Conservation (phyloP, 495 filamentous ascomycete species). For the Pseudevernia furfuracea region DNA sequence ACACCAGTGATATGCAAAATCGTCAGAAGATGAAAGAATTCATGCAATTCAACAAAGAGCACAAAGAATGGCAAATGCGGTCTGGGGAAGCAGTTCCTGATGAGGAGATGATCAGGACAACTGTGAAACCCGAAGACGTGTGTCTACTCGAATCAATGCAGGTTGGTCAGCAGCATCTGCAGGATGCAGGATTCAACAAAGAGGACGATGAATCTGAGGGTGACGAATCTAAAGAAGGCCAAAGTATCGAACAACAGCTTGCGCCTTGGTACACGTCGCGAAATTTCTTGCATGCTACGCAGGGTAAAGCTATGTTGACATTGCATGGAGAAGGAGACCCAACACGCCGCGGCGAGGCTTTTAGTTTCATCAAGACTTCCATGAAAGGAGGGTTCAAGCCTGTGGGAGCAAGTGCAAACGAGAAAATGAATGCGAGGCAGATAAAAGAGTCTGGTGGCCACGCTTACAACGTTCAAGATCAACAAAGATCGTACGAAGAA, state of each 20-base stretch:
- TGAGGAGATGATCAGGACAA: constrained; percentile 64
- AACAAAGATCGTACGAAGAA: constrained; percentile 81
- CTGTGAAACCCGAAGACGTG: constrained; percentile 92
- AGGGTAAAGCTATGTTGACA: constrained; percentile 93
- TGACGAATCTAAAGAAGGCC: constrained; percentile 55
- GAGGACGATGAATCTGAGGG: constrained; percentile 66
- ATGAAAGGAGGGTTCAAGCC: constrained; percentile 99
- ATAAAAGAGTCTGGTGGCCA: constrained; percentile 88
- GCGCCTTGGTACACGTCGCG: constrained; percentile 93
- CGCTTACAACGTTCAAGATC: constrained; percentile 90
- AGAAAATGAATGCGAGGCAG: constrained; percentile 74
- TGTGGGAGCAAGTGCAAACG: constrained; percentile 75
- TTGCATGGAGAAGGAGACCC: constrained; percentile 93
- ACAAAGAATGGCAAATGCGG: constrained; percentile 73
- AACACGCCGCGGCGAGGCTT: constrained; percentile 85
- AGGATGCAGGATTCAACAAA: constrained; percentile 74
- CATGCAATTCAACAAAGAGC: constrained; percentile 74
- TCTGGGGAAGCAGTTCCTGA: constrained; percentile 66
- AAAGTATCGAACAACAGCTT: constrained; percentile 78
- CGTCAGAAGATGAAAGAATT: constrained; percentile 96
- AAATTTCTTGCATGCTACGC: constrained; percentile 87
- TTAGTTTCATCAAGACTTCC: constrained; percentile 90
- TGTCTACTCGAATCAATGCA: constrained; percentile 96
- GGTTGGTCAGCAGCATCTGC: constrained; percentile 74
- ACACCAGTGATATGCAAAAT: constrained; percentile 88